Evolutionary conservation across 495 filamentous ascomycete species (phyloP), one percentile per base, ranked within the genome.

Genomic region (Apodospora peruviana): DNA sequence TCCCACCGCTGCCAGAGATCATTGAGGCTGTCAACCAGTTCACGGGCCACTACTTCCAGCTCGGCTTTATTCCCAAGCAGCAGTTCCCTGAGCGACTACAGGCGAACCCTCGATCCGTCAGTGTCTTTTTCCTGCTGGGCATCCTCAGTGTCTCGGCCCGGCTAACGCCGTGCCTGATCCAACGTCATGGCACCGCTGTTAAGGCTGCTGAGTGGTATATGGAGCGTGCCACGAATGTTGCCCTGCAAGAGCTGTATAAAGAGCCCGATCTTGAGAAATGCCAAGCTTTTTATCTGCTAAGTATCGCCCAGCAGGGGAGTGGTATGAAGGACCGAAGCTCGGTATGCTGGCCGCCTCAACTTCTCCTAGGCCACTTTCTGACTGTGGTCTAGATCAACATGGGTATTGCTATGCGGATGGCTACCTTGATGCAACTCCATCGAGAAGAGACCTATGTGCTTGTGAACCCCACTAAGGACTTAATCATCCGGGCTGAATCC

Each of bases 31-130:
- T 74, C 40, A 59, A 71, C 40, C 65, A 60, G 25, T 75, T 75
- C 37, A 74, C 70, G 5, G 54, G 58, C 5, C 65, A 73, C 53
- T 75, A 72, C 52, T 75, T 72, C 49, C 72, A 75, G 58, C 60
- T 75, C 9, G 75, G 75, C 20, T 78, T 78, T 51, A 72, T 78
- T 22, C 75, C 71, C 5, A 78, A 76, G 62, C 62, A 69, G 48
- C 49, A 62, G 47, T 78, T 77, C 37, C 61, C 69, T 5, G 58
- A 68, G 39, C 60, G 61, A 3, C 63, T 78, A 18, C 52, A 57
- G 34, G 66, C 65, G 12, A 67, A 69, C 32, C 60, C 62, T 34
- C 57, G 65, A 12, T 66, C 66, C 24, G 57, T 74, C 50, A 75
- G 69, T 59, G 62, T 66, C 18, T 78, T 78, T 48, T 65, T 75